phyloP scores from a whole-genome alignment of 768 basidiomycete species.

The Mycena olivaceomarginata region DNA sequence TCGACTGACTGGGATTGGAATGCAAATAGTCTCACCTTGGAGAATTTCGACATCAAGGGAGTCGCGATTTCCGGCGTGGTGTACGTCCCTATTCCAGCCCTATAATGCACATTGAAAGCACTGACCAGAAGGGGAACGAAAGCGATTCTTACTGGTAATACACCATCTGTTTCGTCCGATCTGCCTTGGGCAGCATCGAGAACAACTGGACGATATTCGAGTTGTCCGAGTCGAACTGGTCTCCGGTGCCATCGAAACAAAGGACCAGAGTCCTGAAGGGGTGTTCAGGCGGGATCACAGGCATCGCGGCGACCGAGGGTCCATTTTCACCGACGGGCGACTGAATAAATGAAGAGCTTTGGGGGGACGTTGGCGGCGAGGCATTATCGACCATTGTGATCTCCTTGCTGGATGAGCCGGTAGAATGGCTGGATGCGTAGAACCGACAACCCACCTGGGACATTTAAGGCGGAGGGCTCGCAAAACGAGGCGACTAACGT shows the following conservation, averaged over 20 bases:
- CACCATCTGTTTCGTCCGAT: conserved; percentile 68
- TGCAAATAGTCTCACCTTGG: conserved; percentile 44
- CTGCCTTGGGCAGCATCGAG: conserved; percentile 70
- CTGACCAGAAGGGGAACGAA: background rate
- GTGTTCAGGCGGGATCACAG: conserved; percentile 51
- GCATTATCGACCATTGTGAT: background rate
- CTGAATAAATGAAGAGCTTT: background rate
- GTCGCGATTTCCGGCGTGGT: conserved; percentile 70
- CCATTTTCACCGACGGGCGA: background rate
- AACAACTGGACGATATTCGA: conserved; percentile 73
- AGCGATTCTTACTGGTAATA: conserved; percentile 69
- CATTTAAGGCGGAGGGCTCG: background rate
- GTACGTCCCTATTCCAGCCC: conserved; percentile 81
- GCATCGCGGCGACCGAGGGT: background rate
- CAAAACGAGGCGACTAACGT: background rate
- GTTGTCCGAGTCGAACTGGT: conserved; percentile 63
- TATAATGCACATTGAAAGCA: background rate
- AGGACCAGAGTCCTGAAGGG: conserved; percentile 72
- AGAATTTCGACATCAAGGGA: conserved; percentile 60
- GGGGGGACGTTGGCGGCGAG: background rate
- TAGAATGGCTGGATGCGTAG: background rate
- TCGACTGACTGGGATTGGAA: background rate
- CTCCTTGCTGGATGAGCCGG: background rate
- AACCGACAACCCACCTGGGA: background rate
- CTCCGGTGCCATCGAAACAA: conserved; percentile 81